A percentile compares a stretch with the other conserved stretches of the same genome.
These are phyloP conservation scores for Cryptococcus sp. DNA, from an alignment of 1,284 basidiomycete species.

Conservation along the genomic window DNA sequence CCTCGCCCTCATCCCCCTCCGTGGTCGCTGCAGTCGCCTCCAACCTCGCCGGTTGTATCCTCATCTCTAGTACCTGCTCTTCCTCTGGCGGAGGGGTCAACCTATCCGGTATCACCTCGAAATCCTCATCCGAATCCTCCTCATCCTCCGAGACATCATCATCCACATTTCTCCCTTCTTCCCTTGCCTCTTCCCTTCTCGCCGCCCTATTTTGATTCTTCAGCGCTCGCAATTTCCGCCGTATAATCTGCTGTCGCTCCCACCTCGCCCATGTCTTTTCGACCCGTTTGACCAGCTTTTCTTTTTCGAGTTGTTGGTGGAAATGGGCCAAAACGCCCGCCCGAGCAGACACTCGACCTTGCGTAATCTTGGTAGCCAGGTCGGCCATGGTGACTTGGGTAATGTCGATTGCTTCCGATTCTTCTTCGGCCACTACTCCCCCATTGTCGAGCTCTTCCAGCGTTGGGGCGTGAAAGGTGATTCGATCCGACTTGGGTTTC, in stretches of 20 bases:
- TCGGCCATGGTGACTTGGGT: constrained; percentile 13
- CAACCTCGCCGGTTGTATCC: constrained; percentile 3
- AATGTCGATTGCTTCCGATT: constrained; percentile 9
- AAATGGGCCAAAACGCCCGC: constrained; percentile 12
- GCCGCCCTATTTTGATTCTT: constrained; percentile 24
- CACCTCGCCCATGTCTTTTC: constrained; percentile 17
- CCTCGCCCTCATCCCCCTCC: no score
- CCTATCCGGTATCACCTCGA: constrained; percentile 31
- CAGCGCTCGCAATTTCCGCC: constrained; percentile 27
- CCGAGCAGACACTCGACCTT: constrained; percentile 18
- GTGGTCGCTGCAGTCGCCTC: constrained; percentile 4
- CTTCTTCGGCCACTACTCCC: constrained; percentile 15
- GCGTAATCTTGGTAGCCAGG: constrained; percentile 14
- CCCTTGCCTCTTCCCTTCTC: constrained; percentile 14
- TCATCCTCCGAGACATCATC: constrained; percentile 33
- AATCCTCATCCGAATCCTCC: constrained; percentile 37
- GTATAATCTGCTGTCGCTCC: constrained; percentile 25
- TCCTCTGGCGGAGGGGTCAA: constrained; percentile 35
- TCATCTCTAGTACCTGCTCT: constrained; percentile 1
- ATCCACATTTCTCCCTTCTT: constrained; percentile 17
- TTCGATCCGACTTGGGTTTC: background rate
- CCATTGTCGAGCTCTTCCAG: constrained; percentile 17
- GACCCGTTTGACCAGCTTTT: constrained; percentile 10
- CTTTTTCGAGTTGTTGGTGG: constrained; percentile 1
- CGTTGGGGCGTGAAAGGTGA: background rate